Base-by-base conservation (phyloP, 2,329 filamentous ascomycete species). In the Aspergillus quadricinctus region DNA sequence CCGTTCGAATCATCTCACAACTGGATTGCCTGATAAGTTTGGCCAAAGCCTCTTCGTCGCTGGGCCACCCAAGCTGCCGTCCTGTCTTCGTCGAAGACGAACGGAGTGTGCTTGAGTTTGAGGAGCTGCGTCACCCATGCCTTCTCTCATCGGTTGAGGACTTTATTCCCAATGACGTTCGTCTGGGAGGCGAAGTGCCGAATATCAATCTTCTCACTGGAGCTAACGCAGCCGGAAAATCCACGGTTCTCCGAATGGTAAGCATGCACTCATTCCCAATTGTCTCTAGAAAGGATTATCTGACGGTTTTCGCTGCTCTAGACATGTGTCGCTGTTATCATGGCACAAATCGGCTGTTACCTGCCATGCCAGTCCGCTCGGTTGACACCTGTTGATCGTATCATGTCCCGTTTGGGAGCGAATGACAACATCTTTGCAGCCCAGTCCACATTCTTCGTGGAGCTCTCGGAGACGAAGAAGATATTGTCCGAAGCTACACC, bases 361-460 rank as follows among this genome's bases (percentile, higher is more conserved):
- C 85, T 99, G 1, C 94, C 94, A 1, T 92, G 91, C 57, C 80
- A 83, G 19, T 90, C 87, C 3, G 94, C 94, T 1, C 86, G 83
- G 2, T 81, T 99, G 48, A 97, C 93, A 0, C 93, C 94, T 0
- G 86, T 96, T 3, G 94, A 99, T 71, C 90, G 94, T 54, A 97
- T 99, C 79, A 99, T 99, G 94, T 97, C 93, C 9, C 90, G 94
- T 48, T 85, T 99, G 0, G 94, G 94, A 9, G 94, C 94, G 49
- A 96, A 97, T 68, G 94, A 99, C 83, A 97, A 97, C 74, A 99
- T 99, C 66, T 97, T 99, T 70, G 94, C 93, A 1, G 90, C 93
- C 0, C 94, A 99, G 73, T 96, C 90, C 14, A 99, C 94, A 2
- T 99, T 99, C 80, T 97, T 99, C 69, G 93, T 99, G 28, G 94